Evolutionary conservation across 306 rosid species (phyloP), one percentile per base, ranked within the genome.

Genomic region (Myrica gale): DNA sequence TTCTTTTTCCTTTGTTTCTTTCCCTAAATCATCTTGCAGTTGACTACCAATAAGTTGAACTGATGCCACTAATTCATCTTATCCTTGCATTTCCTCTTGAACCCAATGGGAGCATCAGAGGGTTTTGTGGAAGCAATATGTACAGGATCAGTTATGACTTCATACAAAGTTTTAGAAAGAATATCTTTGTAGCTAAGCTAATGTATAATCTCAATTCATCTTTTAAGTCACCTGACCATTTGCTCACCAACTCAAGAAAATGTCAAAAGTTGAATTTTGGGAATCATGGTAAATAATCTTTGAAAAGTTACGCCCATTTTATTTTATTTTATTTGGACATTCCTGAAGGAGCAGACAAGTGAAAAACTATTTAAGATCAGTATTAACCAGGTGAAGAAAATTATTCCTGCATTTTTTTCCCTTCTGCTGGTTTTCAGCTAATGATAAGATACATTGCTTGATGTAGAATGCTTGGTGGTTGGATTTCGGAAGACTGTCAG

Each of bases 401-500:
- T 39, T 63, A 39, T 15, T 63, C 20, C 45, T 5, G 15, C 19
- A 46, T 46, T 7, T 5, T 4, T 32, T 32, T 32, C 37, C 37
- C 37, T 5, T 39, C 46, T 42, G 1, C 16, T 65, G 50, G 70
- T 48, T 42, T 65, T 42, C 50, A 65, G 5, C 0, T 9, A 65
- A 9, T 65, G 39, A 17, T 76, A 48, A 37, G 75, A 37, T 68
- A 69, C 26, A 71, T 9, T 82, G 78, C 75, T 82, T 84, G 74
- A 48, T 80, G 78, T 73, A 82, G 98, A 90, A 48, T 84, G 86
- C 89, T 73, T 86, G 86, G 93, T 87, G 85, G 90, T 88, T 92
- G 61, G 90, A 94, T 61, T 72, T 85, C 32, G 98, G 97, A 89
- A 89, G 98, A 79, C 76, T 92, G 55, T 79, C 87, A 52, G 78